A percentile compares a stretch with the other conserved stretches of the same genome.
These are phyloP conservation scores for Yamadazyma laniorum DNA, from an alignment of 805 yeast genomes.

Conservation along the genomic window DNA sequence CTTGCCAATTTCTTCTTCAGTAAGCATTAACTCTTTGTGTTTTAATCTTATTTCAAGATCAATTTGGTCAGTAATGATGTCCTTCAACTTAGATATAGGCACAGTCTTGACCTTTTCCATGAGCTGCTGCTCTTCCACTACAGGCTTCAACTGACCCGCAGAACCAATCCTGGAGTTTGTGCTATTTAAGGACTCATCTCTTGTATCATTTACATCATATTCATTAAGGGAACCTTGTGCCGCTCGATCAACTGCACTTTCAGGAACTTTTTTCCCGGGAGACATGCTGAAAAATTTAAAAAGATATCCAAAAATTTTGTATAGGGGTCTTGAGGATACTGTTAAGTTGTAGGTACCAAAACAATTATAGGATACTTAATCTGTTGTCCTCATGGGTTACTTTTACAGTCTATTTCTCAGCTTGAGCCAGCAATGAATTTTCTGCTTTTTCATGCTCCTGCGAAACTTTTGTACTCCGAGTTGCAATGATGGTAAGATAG, in stretches of 20 bases:
- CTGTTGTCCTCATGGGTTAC: background rate
- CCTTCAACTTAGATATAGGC: constrained; percentile 27
- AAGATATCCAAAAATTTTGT: constrained; percentile 5
- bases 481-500: background rate
- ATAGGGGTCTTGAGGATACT: background rate
- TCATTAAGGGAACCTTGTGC: background rate
- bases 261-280: background rate
- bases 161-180: background rate
- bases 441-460: background rate
- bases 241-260: constrained; percentile 5
- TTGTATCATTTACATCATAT: background rate
- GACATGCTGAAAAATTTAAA: constrained; percentile 10
- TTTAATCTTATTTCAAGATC: constrained; percentile 61
- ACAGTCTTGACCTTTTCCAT: constrained; percentile 15
- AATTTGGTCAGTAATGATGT: constrained; percentile 44
- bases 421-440: constrained; percentile 7
- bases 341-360: background rate
- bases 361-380: background rate
- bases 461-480: background rate
- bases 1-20: constrained; percentile 54
- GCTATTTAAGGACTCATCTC: background rate
- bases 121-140: background rate
- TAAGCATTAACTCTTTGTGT: constrained; percentile 51
- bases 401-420: background rate
- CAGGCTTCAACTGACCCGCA: background rate